Base-by-base conservation (phyloP, 169 alveolate genomes). In the Cryptosporidium sp. region DNA sequence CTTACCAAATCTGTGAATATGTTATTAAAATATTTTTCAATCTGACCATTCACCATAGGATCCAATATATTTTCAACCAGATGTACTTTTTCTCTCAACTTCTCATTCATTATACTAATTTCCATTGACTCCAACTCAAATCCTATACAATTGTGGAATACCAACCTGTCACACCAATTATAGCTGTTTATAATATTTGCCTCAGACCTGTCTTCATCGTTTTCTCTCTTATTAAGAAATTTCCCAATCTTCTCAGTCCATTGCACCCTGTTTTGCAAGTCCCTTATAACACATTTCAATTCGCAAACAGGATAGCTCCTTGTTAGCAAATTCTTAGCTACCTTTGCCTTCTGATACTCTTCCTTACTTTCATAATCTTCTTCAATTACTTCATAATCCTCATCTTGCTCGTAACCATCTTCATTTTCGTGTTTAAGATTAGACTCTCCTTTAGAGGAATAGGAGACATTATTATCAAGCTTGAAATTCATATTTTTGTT, bases 231-330 rank as follows among this genome's bases (percentile, higher is more conserved):
- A 35, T 65, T 33, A 37, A 10, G 14, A 31, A 73, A 43, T 80
- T 48, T 80, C 3, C n/a, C 59, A 26, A 80, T 80, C 26, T 55
- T 29, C n/a, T 23, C 33, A 5, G 58, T 65, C 89, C 89, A 80
- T 26, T 80, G 89, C 43, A 65, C 43, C 62, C 35, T 59, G 55
- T 80, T 80, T 62, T 80, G 65, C 18, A 80, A 33, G 2, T 80
- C 89, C 35, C 45, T 59, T 3, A 80, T 14, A 41, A 65, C 52
- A 16, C 75, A 80, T 21, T 48, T 59, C 3, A 80, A 21, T 62
- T 80, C 89, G 33, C 89, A 80, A 26, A 62, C 29, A 41, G 89
- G 89, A 80, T 80, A 80, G 3, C 59, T 50, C 52, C 52, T 80
- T 69, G 84, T 12, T 23, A 69, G 7, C 12, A 45, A 69, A n/a